A percentile compares a stretch with the other conserved stretches of the same genome.
phyloP scores from a whole-genome alignment of 805 yeast species.

The Komagataella kurtzmanii region DNA sequence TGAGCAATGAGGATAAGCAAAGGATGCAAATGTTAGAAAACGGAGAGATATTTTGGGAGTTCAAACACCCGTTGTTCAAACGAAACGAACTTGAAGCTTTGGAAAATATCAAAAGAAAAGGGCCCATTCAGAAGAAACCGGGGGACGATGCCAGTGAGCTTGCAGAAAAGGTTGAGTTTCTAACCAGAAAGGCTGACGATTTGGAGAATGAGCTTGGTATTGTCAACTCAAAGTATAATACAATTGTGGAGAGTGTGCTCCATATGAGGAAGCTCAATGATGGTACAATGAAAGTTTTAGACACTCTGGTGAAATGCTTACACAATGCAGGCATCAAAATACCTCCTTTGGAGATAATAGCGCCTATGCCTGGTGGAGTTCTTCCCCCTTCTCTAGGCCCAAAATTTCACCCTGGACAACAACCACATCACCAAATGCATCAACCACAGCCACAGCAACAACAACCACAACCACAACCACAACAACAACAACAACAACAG shows the following conservation, averaged over 20 bases:
- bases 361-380: slow-evolving; percentile 12
- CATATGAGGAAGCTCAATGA: slow-evolving; percentile 45
- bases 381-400: not conserved
- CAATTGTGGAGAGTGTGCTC: slow-evolving; percentile 47
- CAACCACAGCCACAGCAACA: slow-evolving; percentile 4
- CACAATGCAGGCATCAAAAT: slow-evolving; percentile 49
- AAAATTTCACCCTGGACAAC: not conserved
- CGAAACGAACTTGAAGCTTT: slow-evolving; percentile 65
- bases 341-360: slow-evolving; percentile 51
- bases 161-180: slow-evolving; percentile 13
- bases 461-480: slow-evolving; percentile 1
- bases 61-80: slow-evolving; percentile 80
- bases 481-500: slow-evolving; percentile 3
- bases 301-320: slow-evolving; percentile 33
- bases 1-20: slow-evolving; percentile 37
- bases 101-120: slow-evolving; percentile 79
- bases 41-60: slow-evolving; percentile 86
- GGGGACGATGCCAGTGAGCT: slow-evolving; percentile 10
- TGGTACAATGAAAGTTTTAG: slow-evolving; percentile 37
- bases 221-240: slow-evolving; percentile 45
- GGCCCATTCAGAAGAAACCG: slow-evolving; percentile 40
- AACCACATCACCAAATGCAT: slow-evolving; percentile 3
- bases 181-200: slow-evolving; percentile 19
- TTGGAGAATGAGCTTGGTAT: slow-evolving; percentile 22
- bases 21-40: slow-evolving; percentile 49